Percentiles rank a stretch among this genome's conserved stretches.
These are phyloP conservation scores for Ogataea pini DNA, from an alignment of 805 yeast genomes.

Conservation along the genomic window DNA sequence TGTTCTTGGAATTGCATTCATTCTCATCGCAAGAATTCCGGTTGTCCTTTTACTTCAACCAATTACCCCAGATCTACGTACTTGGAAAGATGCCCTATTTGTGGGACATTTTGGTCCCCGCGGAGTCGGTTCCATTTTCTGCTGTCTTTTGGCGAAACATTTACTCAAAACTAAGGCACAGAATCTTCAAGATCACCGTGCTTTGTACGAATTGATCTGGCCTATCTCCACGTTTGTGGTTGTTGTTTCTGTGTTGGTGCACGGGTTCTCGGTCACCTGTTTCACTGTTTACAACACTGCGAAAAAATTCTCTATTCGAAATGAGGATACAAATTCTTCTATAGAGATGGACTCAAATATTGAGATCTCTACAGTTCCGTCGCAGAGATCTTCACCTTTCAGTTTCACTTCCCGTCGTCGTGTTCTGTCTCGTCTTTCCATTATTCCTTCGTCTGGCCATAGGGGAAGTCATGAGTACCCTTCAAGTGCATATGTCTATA, in stretches of 20 bases:
- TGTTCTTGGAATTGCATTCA: constrained; percentile 68
- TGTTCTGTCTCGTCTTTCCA: constrained; percentile 8
- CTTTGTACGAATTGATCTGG: constrained; percentile 54
- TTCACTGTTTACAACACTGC: constrained; percentile 30
- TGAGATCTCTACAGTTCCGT: too few relatives aligned
- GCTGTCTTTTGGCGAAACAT: constrained; percentile 74
- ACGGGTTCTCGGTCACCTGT: constrained; percentile 88
- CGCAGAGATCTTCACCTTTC: too few relatives aligned
- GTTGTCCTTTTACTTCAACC: constrained; percentile 76
- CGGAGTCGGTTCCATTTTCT: constrained; percentile 92
- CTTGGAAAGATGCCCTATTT: constrained; percentile 92
- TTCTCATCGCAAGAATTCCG: constrained; percentile 79
- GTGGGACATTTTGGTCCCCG: constrained; percentile 97
- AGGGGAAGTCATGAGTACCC: constrained; percentile 23
- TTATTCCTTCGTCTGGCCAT: constrained; percentile 9
- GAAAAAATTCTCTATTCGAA: constrained; percentile 38
- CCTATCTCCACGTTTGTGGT: constrained; percentile 81
- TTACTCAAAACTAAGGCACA: constrained; percentile 31
- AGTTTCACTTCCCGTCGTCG: constrained; percentile 1
- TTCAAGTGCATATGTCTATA: constrained; percentile 45
- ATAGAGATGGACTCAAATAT: too few relatives aligned
- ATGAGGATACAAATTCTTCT: neutral
- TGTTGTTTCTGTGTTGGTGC: constrained; percentile 79
- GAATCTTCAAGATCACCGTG: constrained; percentile 15
- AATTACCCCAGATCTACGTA: constrained; percentile 79